phyloP scores from a whole-genome alignment of 116 monocot species.

The Zostera marina region DNA sequence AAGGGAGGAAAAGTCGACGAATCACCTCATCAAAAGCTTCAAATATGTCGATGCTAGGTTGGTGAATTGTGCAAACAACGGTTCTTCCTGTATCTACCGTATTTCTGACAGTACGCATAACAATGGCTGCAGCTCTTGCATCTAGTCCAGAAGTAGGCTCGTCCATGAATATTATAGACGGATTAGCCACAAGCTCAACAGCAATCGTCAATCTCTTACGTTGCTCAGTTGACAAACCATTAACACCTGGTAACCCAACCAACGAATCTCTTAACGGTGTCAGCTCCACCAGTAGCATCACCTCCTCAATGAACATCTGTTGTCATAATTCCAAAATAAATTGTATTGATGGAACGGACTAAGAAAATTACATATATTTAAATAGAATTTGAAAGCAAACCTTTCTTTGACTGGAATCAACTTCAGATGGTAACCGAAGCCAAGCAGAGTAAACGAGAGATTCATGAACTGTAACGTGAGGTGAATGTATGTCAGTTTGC shows the following conservation, averaged over 20 bases:
- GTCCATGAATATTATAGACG: constrained; percentile 53
- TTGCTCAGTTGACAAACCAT: constrained; percentile 42
- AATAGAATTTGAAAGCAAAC: constrained; percentile 4
- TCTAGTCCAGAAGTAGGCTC: constrained; percentile 58
- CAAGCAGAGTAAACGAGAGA: constrained; percentile 41
- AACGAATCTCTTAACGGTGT: constrained; percentile 13
- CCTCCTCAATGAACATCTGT: constrained; percentile 38
- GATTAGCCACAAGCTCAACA: constrained; percentile 47
- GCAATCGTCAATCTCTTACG: constrained; percentile 50
- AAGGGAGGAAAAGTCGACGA: neutral
- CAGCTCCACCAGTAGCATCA: constrained; percentile 35
- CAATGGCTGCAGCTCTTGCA: constrained; percentile 54
- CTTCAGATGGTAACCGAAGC: constrained; percentile 28
- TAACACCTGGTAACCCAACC: constrained; percentile 38
- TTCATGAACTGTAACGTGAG: constrained; percentile 41
- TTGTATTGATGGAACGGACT: neutral
- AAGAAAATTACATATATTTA: neutral
- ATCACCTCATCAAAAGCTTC: constrained; percentile 70
- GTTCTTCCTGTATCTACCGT: constrained; percentile 43
- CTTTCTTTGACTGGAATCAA: constrained; percentile 23
- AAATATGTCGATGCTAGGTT: constrained; percentile 69
- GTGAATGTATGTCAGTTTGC: constrained; percentile 42
- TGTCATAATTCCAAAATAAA: neutral
- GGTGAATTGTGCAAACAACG: constrained; percentile 66
- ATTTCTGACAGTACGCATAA: constrained; percentile 44